A percentile compares a stretch with the other conserved stretches of the same genome.
phyloP scores from a whole-genome alignment of 2,329 filamentous ascomycete genomes.

The Aspergillus sp. region DNA sequence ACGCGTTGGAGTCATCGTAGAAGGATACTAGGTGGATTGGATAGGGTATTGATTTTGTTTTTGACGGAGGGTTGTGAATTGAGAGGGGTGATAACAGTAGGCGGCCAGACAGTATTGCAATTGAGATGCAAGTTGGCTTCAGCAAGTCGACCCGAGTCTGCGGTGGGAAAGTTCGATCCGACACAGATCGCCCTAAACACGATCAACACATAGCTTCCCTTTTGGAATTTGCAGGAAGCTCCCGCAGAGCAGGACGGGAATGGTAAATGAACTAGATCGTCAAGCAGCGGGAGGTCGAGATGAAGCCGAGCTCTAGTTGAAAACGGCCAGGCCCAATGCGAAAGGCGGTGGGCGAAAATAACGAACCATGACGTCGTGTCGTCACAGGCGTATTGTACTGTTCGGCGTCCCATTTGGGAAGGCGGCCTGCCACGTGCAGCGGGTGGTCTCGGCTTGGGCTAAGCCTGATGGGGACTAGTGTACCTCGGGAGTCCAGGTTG shows the following conservation, averaged over 20 bases:
- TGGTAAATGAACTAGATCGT: too few species aligned
- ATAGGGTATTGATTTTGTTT: too few species aligned
- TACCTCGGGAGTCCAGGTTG: background rate
- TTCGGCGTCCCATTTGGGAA: background rate
- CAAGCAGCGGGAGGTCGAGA: background rate
- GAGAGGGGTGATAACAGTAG: too few species aligned
- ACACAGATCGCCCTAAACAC: background rate
- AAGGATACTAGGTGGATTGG: background rate
- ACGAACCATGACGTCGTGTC: background rate
- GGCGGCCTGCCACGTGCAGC: background rate
- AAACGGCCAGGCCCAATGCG: background rate
- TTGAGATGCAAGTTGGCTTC: background rate
- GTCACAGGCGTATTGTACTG: background rate
- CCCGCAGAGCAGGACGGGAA: too few species aligned
- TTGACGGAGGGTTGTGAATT: too few species aligned
- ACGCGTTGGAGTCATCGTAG: slow-evolving; percentile 26
- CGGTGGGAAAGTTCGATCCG: background rate
- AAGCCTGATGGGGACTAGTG: background rate
- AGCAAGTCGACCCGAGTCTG: background rate
- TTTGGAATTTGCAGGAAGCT: too few species aligned
- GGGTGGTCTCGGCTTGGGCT: background rate
- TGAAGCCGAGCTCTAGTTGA: background rate
- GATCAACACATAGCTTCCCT: background rate
- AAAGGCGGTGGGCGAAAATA: background rate
- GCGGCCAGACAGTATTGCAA: too few species aligned